Evolutionary conservation across 2,329 filamentous ascomycete genomes (phyloP), one percentile per base, ranked within the genome.

Genomic region (Canariomyces notabilis): DNA sequence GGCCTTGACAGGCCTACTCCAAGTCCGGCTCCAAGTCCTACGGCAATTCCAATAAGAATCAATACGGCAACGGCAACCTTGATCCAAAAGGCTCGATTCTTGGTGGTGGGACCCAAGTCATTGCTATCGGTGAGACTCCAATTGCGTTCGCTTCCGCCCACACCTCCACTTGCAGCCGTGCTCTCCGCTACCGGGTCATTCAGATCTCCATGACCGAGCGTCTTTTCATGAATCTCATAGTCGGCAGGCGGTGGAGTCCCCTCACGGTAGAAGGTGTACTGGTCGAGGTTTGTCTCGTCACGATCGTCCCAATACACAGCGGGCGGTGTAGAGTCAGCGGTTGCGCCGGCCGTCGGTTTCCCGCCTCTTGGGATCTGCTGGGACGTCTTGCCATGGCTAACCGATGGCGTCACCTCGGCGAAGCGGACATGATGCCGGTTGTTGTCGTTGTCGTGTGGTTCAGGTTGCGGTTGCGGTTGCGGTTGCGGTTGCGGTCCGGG

Each of bases 181-280:
- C 33, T 44, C 11, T 50, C 57, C 23, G 52, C 44, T 43, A 46
- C 32, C n/a, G 55, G 22, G 47, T 52, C 50, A 48, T 53, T 36
- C 53, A 55, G 4, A 55, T 52, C 46, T 57, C 57, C 48, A 58
- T 57, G 47, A 12, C 31, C 50, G 14, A 34, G 40, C n/a, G 35
- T 39, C 45, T 55, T 52, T 49, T 57, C 55, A 11, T 47, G 39
- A 7, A 47, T 37, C 9, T 48, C 48, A 41, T 52, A 44, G 9
- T 52, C 57, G 26, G 45, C 51, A 2, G 63, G 65, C 11, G 66
- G 59, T 11, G 67, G 67, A n/a, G 68, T 67, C 11, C 54, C 56
- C 43, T 70, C 68, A 15, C 67, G 64, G 54, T 67, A 69, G 31
- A 71, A 71, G 0, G 68, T 71, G 48, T 61, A 67, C 19, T 62